These are phyloP conservation scores for Globisporangium cederbergense DNA, from an alignment of 352 stramenopile genomes.

Conservation along the genomic window DNA sequence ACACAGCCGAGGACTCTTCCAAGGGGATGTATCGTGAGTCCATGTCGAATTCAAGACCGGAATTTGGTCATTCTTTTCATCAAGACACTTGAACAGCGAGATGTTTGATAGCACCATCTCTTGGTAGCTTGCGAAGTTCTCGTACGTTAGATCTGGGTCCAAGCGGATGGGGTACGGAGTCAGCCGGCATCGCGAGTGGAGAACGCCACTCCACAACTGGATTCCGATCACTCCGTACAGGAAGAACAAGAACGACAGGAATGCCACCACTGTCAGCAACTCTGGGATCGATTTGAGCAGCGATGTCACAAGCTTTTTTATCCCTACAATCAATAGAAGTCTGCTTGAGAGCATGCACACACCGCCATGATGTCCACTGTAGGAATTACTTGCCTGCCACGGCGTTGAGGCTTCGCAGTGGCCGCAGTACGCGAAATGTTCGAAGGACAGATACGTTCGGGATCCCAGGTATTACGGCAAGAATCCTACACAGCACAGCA, in stretches of 20 bases:
- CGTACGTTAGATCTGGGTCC: constrained; percentile 29
- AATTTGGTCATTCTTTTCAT: constrained; percentile 30
- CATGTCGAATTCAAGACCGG: constrained; percentile 29
- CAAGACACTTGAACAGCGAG: constrained; percentile 30
- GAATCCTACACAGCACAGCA: constrained; percentile 28
- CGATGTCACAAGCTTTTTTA: constrained; percentile 74
- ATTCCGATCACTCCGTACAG: constrained; percentile 83
- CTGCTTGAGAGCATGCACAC: background rate
- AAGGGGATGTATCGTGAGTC: constrained; percentile 51
- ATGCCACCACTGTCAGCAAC: constrained; percentile 73
- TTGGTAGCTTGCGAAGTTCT: constrained; percentile 31
- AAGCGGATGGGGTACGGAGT: constrained; percentile 64
- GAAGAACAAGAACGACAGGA: constrained; percentile 84
- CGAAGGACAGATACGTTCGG: constrained; percentile 57
- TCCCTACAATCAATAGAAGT: constrained; percentile 27
- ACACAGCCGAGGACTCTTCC: constrained; percentile 61
- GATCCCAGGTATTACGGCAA: constrained; percentile 61
- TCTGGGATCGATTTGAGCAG: constrained; percentile 75
- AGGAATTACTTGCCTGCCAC: constrained; percentile 37
- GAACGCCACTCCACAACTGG: constrained; percentile 72
- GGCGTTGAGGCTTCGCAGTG: constrained; percentile 55
- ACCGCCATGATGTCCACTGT: background rate
- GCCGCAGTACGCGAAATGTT: constrained; percentile 60
- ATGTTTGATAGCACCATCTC: constrained; percentile 30
- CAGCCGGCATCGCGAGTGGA: constrained; percentile 63